phyloP scores from a whole-genome alignment of 768 basidiomycete species.

The Auriscalpium orientale region DNA sequence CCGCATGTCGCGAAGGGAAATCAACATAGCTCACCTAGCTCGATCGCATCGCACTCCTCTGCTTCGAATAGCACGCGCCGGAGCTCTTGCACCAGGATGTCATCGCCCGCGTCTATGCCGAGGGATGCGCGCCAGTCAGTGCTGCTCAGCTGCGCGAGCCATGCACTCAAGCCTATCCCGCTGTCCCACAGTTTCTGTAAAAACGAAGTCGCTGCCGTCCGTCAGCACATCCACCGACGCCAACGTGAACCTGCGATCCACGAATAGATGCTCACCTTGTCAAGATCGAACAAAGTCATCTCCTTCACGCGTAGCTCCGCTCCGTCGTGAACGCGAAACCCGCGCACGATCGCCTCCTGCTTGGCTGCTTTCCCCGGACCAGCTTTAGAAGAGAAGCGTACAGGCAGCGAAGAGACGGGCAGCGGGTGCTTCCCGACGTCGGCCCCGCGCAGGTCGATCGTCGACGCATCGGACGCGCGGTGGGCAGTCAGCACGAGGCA shows the following conservation, averaged over 20 bases:
- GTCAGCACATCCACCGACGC: not conserved
- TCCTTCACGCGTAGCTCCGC: conserved; percentile 51
- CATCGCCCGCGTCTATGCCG: conserved; percentile 12
- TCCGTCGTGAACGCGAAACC: conserved; percentile 33
- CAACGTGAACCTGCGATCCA: not conserved
- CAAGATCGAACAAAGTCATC: conserved; percentile 84
- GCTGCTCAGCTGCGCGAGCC: conserved; percentile 42
- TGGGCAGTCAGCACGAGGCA: conserved; percentile 50
- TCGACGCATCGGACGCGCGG: conserved; percentile 19
- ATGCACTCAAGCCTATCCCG: conserved; percentile 77
- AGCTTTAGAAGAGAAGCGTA: conserved; percentile 32
- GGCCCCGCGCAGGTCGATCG: conserved; percentile 37
- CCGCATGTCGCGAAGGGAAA: not conserved
- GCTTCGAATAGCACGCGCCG: conserved; percentile 33
- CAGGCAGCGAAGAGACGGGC: conserved; percentile 64
- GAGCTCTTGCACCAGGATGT: conserved; percentile 15
- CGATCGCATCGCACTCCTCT: conserved; percentile 42
- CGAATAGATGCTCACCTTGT: conserved; percentile 56
- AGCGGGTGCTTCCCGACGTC: conserved; percentile 42
- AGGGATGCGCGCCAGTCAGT: no score
- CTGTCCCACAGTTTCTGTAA: conserved; percentile 94
- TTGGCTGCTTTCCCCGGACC: conserved; percentile 29
- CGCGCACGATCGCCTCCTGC: conserved; percentile 61
- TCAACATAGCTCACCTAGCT: conserved; percentile 48
- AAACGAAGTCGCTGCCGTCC: not conserved